These are phyloP conservation scores for Hevea brasiliensis DNA, from an alignment of 345 rosid species.

Conservation along the genomic window DNA sequence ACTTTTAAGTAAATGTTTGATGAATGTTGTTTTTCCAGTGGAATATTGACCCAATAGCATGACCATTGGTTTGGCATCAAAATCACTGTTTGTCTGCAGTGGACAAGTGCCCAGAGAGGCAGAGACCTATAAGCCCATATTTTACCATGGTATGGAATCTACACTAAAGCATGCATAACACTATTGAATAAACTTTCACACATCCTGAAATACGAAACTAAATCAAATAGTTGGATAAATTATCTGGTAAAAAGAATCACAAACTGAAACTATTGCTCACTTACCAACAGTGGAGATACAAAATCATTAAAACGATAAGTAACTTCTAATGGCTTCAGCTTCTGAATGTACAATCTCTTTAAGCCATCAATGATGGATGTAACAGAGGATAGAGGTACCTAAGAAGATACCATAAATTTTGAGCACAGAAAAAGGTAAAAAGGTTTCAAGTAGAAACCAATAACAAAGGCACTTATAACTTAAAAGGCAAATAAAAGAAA, in stretches of 20 bases:
- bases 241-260: background rate
- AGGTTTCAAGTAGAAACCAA: background rate
- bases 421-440: background rate
- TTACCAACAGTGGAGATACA: conserved; percentile 83
- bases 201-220: conserved; percentile 11
- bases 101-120: conserved; percentile 17
- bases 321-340: conserved; percentile 88
- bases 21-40: conserved; percentile 96
- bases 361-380: conserved; percentile 91
- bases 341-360: conserved; percentile 84
- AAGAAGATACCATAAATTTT: conserved; percentile 19
- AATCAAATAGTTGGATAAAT: conserved; percentile 2
- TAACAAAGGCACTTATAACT: background rate
- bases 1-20: conserved; percentile 82
- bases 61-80: conserved; percentile 97
- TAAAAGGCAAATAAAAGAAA: background rate
- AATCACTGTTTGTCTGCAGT: conserved; percentile 81
- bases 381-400: conserved; percentile 76
- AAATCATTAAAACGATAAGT: conserved; percentile 87
- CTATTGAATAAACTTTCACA: conserved; percentile 13
- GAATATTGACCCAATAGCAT: conserved; percentile 98
- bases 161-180: background rate
- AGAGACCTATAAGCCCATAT: conserved; percentile 14
- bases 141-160: background rate
- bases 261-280: conserved; percentile 27